These are phyloP conservation scores for Neurospora sp. DNA, from an alignment of 495 filamentous ascomycete species.

Conservation along the genomic window DNA sequence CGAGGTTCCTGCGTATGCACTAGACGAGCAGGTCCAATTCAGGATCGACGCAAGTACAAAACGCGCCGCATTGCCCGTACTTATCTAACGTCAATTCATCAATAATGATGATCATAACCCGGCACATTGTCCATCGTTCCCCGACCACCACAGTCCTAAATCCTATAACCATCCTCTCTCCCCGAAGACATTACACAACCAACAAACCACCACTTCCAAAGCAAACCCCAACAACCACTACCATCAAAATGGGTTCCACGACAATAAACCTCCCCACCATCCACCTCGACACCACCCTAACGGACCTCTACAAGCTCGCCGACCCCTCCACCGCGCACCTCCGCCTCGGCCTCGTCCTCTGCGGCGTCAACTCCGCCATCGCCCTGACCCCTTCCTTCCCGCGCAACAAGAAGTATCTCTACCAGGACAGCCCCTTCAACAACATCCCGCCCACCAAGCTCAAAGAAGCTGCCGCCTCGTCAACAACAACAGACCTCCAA, in stretches of 20 bases:
- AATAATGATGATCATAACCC: neutral
- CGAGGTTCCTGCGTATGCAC: neutral
- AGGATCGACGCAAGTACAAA: neutral
- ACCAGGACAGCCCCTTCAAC: conserved; percentile 30
- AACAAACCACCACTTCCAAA: neutral
- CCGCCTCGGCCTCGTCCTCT: conserved; percentile 16
- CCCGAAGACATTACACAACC: neutral
- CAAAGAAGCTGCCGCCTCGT: neutral
- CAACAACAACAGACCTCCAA: conserved; percentile 24
- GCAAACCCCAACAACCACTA: neutral
- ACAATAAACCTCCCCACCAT: conserved; percentile 17
- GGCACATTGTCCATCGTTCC: neutral
- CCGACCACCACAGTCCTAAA: neutral
- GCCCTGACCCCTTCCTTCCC: conserved; percentile 15
- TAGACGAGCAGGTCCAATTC: neutral
- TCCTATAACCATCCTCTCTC: neutral
- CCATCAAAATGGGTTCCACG: conserved; percentile 9
- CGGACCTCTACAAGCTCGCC: conserved; percentile 20
- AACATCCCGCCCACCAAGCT: conserved; percentile 36
- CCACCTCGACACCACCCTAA: conserved; percentile 22
- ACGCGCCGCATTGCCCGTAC: neutral
- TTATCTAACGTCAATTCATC: neutral
- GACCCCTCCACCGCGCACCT: conserved; percentile 2
- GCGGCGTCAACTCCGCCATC: conserved; percentile 15
- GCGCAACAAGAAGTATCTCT: conserved; percentile 25